Base-by-base conservation (phyloP, 345 rosid species). In the Lumnitzera littorea region DNA sequence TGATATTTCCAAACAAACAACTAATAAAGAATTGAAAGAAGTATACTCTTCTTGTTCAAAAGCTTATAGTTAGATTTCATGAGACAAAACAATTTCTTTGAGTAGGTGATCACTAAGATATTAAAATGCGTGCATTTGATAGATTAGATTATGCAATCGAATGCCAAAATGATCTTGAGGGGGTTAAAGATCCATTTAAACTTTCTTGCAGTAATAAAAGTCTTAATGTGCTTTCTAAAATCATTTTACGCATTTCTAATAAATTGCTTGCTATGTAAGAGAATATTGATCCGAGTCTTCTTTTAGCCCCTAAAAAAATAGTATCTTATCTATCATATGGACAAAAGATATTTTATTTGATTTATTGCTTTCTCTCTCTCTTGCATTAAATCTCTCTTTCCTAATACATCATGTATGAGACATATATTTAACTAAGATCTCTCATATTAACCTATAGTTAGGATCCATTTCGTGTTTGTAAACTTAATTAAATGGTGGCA, bases 161-260 rank as follows among this genome's bases (percentile, higher is more conserved):
- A 15, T 66, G 75, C 13, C 13, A 36, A 4, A 67, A 62, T 12
- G 55, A 41, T 24, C 55, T 58, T 31, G 4, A 41, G 23, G 46
- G 14, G 12, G 27, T 23, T 2, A 2, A 50, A 15, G 55, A 51
- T 12, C 63, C 50, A n/a, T 48, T 63, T 10, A 3, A 57, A 12
- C 63, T 72, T n/a, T 15, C 29, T 17, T 31, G 73, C 58, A 63
- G 60, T 36, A 76, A 20, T 31, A 60, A 50, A 23, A 72, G 69
- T n/a, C 61, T 74, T 36, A 48, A 69, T 58, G 59, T 56, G 46
- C 65, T 64, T 8, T 68, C 71, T 52, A 51, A 58, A 12, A 67
- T 74, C 51, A 15, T 60, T 50, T 29, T 60, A 9, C 48, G 62
- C 52, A 25, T 60, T 11, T 17, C 54, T 50, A 60, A 60, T 49